Conservation (phyloP, 441 rosid genomes). For the Macaranga tanarius region DNA sequence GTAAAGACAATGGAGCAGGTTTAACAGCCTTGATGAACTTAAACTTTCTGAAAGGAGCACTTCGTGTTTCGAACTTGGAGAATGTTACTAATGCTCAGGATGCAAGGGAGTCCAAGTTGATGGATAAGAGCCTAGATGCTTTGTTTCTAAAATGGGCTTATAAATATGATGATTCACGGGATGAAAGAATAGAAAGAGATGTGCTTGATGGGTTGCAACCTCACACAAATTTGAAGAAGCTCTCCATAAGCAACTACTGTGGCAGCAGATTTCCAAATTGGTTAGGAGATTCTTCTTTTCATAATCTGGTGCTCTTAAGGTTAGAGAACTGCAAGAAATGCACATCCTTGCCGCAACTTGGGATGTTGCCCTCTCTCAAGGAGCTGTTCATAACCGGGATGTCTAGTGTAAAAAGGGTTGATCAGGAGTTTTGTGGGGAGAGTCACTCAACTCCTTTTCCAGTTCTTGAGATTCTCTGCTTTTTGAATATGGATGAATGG, state of each 20-base stretch:
- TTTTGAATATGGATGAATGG: constrained; percentile 29
- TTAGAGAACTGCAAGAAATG: constrained; percentile 31
- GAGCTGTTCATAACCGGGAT: constrained; percentile 24
- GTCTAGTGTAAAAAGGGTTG: constrained; percentile 18
- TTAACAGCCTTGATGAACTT: constrained; percentile 4
- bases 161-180: not conserved
- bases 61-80: constrained; percentile 3
- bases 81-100: constrained; percentile 4
- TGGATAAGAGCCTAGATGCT: not conserved
- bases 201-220: constrained; percentile 6
- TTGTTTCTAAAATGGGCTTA: constrained; percentile 6
- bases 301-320: constrained; percentile 21
- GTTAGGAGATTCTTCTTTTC: constrained; percentile 13
- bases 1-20: not conserved
- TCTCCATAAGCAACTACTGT: not conserved
- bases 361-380: constrained; percentile 29
- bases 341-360: constrained; percentile 34
- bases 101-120: not conserved
- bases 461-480: constrained; percentile 16
- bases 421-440: constrained; percentile 31
- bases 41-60: not conserved
- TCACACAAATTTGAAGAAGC: not conserved
- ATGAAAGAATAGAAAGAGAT: constrained; percentile 1
- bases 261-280: constrained; percentile 6
- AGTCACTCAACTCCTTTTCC: constrained; percentile 15